These are phyloP conservation scores for Dicorynia guianensis DNA, from an alignment of 306 rosid genomes.

Conservation along the genomic window DNA sequence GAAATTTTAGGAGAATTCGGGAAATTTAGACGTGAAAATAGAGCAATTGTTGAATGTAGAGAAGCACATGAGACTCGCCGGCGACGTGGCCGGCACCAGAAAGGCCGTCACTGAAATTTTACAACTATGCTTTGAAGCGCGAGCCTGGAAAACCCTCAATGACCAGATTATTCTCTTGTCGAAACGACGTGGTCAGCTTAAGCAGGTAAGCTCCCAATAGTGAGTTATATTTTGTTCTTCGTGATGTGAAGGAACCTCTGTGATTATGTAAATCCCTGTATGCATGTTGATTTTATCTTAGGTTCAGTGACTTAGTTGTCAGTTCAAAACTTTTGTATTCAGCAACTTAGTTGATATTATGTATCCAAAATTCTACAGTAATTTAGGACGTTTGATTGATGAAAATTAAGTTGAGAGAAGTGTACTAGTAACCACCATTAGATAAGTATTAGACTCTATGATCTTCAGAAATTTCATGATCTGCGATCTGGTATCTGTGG, in stretches of 20 bases:
- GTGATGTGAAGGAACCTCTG: background rate
- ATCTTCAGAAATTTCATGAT: slow-evolving; percentile 11
- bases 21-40: slow-evolving; percentile 61
- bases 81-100: slow-evolving; percentile 80
- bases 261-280: background rate
- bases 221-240: background rate
- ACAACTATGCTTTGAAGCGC: slow-evolving; percentile 77
- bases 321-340: background rate
- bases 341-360: background rate
- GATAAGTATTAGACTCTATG: background rate
- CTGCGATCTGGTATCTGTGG: background rate
- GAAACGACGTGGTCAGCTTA: slow-evolving; percentile 93
- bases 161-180: slow-evolving; percentile 87
- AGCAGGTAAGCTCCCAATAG: slow-evolving; percentile 55
- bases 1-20: slow-evolving; percentile 60
- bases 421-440: background rate
- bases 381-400: background rate
- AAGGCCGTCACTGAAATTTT: slow-evolving; percentile 81
- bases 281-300: background rate
- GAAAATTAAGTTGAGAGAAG: slow-evolving; percentile 8
- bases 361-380: background rate
- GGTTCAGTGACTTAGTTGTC: background rate
- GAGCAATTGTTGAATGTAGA: slow-evolving; percentile 77
- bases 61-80: slow-evolving; percentile 82
- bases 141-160: slow-evolving; percentile 83